Evolutionary conservation across 2,329 filamentous ascomycete species (phyloP), one percentile per base, ranked within the genome.

Genomic region (Scopulariopsis brevicaulis): DNA sequence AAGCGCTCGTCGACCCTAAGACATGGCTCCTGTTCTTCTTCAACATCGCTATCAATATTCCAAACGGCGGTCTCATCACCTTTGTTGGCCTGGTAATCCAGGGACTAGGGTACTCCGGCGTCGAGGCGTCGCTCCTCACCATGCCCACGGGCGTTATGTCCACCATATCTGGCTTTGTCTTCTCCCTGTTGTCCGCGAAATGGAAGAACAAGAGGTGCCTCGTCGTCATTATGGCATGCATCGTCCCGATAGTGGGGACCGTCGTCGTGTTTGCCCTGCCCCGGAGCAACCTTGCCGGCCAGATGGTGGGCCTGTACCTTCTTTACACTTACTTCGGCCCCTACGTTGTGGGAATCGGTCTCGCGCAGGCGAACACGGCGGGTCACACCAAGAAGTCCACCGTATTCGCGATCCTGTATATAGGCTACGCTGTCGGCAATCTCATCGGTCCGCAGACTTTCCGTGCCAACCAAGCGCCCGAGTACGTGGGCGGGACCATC

Each of bases 1-100:
- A 85, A 65, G 82, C 79, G 54, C 65, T 84, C 0, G 57, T 71
- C 10, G 82, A 84, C 62, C 80, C 79, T 2, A 84, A 85, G 66
- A 81, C 80, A 0, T 85, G 80, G 80, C 69, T 85, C 53, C 73
- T 85, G 53, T 74, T 81, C 59, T 70, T 70, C 2, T 74, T 85
- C 24, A 74, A 77, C 24, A 60, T 84, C 4, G 66, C 79, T 2
- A 78, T 74, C 1, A 78, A 82, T 66, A 83, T 85, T 25, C 81
- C 83, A 48, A 86, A 85, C 60, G 82, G 82, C 35, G 82, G 83
- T 25, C 50, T 59, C 3, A 57, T 46, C 35, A 35, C 22, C 18
- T 58, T 28, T 48, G 55, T 54, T 34, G 43, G 46, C 12, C 14
- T 59, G 18, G 57, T 59, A 35, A 57, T 59, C 50, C 32, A 59